Conservation (phyloP, 2,329 filamentous ascomycete species). For the Colletotrichum destructivum region DNA sequence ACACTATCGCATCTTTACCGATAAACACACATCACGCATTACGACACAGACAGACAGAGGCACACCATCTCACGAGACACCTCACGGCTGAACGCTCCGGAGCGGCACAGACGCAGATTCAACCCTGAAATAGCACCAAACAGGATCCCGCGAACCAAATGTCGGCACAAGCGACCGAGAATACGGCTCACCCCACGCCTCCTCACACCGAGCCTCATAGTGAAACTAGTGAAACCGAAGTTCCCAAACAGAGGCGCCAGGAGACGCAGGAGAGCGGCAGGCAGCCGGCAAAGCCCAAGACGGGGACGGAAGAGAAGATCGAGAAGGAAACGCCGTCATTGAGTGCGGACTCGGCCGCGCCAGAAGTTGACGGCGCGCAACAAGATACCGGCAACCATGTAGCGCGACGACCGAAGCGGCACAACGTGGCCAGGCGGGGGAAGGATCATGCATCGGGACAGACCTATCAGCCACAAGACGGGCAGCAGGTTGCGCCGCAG, state of each 20-base stretch:
- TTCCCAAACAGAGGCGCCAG: background rate
- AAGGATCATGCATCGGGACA: too few relatives aligned
- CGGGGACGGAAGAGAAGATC: conserved; percentile 15
- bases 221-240: background rate
- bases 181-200: background rate
- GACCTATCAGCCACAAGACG: background rate
- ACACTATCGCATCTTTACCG: background rate
- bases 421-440: background rate
- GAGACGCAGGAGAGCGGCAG: background rate
- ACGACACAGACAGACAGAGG: background rate
- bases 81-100: background rate
- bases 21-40: background rate
- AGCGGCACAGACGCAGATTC: background rate
- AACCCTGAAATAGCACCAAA: too few relatives aligned
- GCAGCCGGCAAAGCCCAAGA: background rate
- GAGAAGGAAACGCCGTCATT: conserved; percentile 1
- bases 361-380: background rate
- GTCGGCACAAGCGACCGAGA: background rate
- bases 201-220: background rate
- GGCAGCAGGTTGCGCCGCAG: conserved; percentile 25
- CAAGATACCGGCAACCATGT: background rate
- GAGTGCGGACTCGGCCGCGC: background rate
- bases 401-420: background rate
- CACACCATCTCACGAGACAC: background rate
- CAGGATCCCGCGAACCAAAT: background rate